A percentile compares a stretch with the other conserved stretches of the same genome.
Evolutionary conservation across 2,329 filamentous ascomycete species (phyloP).

Genomic region (Aspergillus sp.): DNA sequence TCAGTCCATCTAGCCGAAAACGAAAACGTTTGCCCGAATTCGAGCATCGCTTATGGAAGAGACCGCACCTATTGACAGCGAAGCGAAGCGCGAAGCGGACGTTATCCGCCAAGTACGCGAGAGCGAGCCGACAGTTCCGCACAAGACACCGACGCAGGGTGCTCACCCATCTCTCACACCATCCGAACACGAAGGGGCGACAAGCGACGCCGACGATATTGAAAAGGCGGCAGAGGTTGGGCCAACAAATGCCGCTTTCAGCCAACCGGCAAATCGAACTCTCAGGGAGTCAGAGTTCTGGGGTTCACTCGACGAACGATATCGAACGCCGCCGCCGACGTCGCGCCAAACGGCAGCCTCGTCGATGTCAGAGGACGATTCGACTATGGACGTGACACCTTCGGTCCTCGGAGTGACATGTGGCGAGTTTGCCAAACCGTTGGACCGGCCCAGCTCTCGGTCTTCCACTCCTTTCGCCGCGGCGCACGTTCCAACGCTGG

Average conservation of each 20-base stretch:
- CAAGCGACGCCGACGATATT: slow-evolving; percentile 9
- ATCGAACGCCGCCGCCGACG: slow-evolving; percentile 55
- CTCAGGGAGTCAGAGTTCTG: slow-evolving; percentile 66
- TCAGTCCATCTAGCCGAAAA: slow-evolving; percentile 61
- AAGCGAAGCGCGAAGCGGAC: slow-evolving; percentile 83
- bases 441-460: slow-evolving; percentile 26
- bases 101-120: slow-evolving; percentile 93
- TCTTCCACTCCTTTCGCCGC: slow-evolving; percentile 34
- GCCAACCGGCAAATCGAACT: slow-evolving; percentile 62
- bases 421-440: slow-evolving; percentile 23
- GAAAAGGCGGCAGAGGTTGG: slow-evolving; percentile 27
- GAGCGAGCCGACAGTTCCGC: slow-evolving; percentile 59
- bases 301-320: slow-evolving; percentile 66
- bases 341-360: slow-evolving; percentile 49
- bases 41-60: slow-evolving; percentile 84
- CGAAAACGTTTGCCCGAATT: slow-evolving; percentile 89
- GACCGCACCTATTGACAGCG: slow-evolving; percentile 73
- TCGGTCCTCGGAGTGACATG: slow-evolving; percentile 21
- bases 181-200: slow-evolving; percentile 6
- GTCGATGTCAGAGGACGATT: slow-evolving; percentile 35
- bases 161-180: slow-evolving; percentile 46
- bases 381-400: slow-evolving; percentile 32
- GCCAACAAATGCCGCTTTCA: slow-evolving; percentile 61
- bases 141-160: slow-evolving; percentile 26
- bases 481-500: slow-evolving; percentile 44